A percentile compares a stretch with the other conserved stretches of the same genome.
Evolutionary conservation across 2,329 filamentous ascomycete species (phyloP).

Genomic region (Clonostachys rosea): DNA sequence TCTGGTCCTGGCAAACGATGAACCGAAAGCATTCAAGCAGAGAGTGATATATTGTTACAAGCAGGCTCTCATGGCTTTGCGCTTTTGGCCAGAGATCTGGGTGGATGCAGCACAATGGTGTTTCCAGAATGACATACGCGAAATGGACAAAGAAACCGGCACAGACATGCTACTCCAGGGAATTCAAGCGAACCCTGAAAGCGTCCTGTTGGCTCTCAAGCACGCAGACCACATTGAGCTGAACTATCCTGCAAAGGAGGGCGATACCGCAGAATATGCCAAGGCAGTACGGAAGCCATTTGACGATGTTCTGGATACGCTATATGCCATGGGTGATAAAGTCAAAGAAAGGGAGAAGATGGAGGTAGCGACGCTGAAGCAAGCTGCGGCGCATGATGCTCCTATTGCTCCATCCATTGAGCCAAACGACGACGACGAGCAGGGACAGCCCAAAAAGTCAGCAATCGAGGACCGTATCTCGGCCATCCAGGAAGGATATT

Average conservation of each 20-base stretch:
- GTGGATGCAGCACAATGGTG: constrained; percentile 93
- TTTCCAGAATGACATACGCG: constrained; percentile 65
- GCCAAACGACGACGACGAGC: constrained; percentile 43
- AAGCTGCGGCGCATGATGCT: constrained; percentile 35
- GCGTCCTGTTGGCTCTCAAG: constrained; percentile 83
- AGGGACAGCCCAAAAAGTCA: constrained; percentile 36
- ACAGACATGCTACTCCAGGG: constrained; percentile 78
- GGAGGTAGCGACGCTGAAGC: constrained; percentile 53
- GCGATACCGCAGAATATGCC: constrained; percentile 72
- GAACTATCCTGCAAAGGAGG: constrained; percentile 71
- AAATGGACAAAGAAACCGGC: constrained; percentile 58
- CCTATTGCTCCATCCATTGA: constrained; percentile 30
- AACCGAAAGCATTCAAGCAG: constrained; percentile 67
- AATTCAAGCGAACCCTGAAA: constrained; percentile 87
- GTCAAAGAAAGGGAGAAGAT: constrained; percentile 58
- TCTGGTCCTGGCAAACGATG: constrained; percentile 78
- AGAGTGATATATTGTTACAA: constrained; percentile 89
- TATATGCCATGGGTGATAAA: constrained; percentile 84
- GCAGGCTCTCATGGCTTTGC: constrained; percentile 86
- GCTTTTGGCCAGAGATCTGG: constrained; percentile 96
- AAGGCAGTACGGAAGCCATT: constrained; percentile 78
- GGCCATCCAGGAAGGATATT: constrained; percentile 61
- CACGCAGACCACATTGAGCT: constrained; percentile 84
- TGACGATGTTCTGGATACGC: constrained; percentile 73
- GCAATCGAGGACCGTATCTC: constrained; percentile 61